Evolutionary conservation across 768 basidiomycete species (phyloP), one percentile per base, ranked within the genome.

Genomic region (Xerocomellus intermedius): DNA sequence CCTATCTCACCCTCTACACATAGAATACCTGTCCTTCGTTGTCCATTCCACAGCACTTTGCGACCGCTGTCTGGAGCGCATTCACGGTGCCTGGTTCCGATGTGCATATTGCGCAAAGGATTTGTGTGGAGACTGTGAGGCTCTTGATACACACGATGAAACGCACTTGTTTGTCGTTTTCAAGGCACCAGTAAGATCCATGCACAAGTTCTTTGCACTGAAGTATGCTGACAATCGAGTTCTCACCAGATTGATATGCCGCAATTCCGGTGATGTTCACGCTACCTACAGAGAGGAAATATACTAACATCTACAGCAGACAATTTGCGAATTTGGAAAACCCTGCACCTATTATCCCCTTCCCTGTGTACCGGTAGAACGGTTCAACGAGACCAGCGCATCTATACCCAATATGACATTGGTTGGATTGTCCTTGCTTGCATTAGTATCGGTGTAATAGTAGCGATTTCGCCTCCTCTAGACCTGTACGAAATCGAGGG

Each of bases 31-130:
- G 12, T 70, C 70, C 16, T 67, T 73, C 33, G 75, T 94, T 17
- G 63, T 77, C 42, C 91, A 94, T 67, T 64, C 75, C 4, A 74
- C 80, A 21, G 89, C 93, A 7, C 70, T 93, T 7, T 98, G 95
- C 62, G 95, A 98, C 72, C 82, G 86, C 42, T 95, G 95, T 69
- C 83, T 93, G 77, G 80, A 78, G 24, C 80, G 78, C 47, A 95
- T 97, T 50, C 73, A 77, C n/a, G 95, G 95, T 16, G 82, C 84
- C 61, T 98, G 95, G 95, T 89, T 86, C 72, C 82, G 89, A 61
- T 98, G 95, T 64, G 92, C 84, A 5, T 91, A 93, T 65, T 97
- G 94, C 65, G 79, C 80, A 7, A 85, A 82, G 61, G 95, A 98
- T 67, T 74, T 96, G n/a, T 97, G 95, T 72, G 84, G 84, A 39